Evolutionary conservation across 352 stramenopile genomes (phyloP).

Genomic region (Phytophthora melonis): DNA sequence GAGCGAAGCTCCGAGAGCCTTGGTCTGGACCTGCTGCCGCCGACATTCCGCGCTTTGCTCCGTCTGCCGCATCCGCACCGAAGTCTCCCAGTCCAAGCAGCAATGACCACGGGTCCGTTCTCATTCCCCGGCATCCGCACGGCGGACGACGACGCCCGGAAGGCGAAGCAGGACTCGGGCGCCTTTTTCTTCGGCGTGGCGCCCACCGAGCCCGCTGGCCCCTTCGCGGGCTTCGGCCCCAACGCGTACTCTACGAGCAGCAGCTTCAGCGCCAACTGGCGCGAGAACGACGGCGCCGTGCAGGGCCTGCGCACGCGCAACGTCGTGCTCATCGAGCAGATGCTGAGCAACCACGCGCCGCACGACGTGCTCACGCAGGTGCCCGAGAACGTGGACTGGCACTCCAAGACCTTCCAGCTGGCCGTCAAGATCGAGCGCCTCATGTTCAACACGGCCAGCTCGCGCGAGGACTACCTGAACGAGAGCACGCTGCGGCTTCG

Average conservation of each 20-base stretch:
- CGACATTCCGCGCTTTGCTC: slow-evolving; percentile 19
- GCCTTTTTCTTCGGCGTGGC: slow-evolving; percentile 25
- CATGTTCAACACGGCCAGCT: slow-evolving; percentile 60
- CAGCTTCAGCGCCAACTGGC: slow-evolving; percentile 31
- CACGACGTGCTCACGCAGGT: slow-evolving; percentile 68
- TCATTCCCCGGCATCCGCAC: slow-evolving; percentile 11
- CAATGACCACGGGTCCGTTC: slow-evolving; percentile 25
- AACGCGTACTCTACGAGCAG: slow-evolving; percentile 14
- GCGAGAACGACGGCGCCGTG: slow-evolving; percentile 33
- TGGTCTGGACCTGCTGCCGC: neutral
- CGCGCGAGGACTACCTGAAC: slow-evolving; percentile 66
- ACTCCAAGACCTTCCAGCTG: slow-evolving; percentile 69
- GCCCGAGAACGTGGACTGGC: slow-evolving; percentile 67
- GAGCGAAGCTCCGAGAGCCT: neutral
- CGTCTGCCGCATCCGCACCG: slow-evolving; percentile 9
- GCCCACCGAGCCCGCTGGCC: neutral
- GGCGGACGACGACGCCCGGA: neutral
- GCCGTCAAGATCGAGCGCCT: slow-evolving; percentile 71
- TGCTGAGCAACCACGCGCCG: slow-evolving; percentile 60
- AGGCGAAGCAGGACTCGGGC: slow-evolving; percentile 13
- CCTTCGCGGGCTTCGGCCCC: slow-evolving; percentile 13
- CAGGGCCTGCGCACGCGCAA: slow-evolving; percentile 53
- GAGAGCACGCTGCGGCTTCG: slow-evolving; percentile 57
- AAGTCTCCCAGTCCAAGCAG: neutral
- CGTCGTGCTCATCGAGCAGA: slow-evolving; percentile 63